Base-by-base conservation (phyloP, 768 basidiomycete genomes). In the Rickenella mellea region DNA sequence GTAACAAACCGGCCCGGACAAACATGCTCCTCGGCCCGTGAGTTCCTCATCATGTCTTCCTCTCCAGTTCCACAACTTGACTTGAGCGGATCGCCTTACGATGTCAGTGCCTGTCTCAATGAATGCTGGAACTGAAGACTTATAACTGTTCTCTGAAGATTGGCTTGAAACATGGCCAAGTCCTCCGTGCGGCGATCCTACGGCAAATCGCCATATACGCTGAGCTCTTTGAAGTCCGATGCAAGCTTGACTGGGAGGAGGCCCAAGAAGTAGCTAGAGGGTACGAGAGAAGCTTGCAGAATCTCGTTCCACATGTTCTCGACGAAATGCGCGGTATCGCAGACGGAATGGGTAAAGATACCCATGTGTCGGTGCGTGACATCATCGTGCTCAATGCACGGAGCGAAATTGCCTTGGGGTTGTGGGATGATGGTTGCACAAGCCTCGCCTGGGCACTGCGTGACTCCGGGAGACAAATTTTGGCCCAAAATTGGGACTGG, bases 401-500 rank as follows among this genome's bases (percentile, higher is more conserved):
- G 33, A 62, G 59, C 48, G 63, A 64, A 48, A 64, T 64, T 37
- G 61, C 63, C 11, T 52, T 64, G 5, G 61, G 63, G 0, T 50
- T 56, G 45, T 64, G 55, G 52, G 55, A 59, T 39, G 63, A 64
- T 42, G 63, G 63, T 15, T 64, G 63, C 46, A 64, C 63, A 21
- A 44, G 47, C 22, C 51, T 64, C 15, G 55, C 55, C 8, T 61
- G 60, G 60, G 52, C 52, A 40, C 42, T 57, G 26, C 14, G 14
- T 17, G 46, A 29, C 21, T 17, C 14, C n/a, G 27, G 27, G 20
- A 31, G 41, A 38, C 47, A 45, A 42, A 50, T 62, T 42, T 48
- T 64, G 27, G 59, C 56, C 11, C 61, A 64, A 51, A 64, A 64
- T 48, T 64, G 63, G 63, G 63, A 64, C 44, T 64, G 63, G 63